Percentiles rank a stretch among this genome's conserved stretches.
phyloP scores from a whole-genome alignment of 2,329 filamentous ascomycete species.

The Dichotomopilus funicola region DNA sequence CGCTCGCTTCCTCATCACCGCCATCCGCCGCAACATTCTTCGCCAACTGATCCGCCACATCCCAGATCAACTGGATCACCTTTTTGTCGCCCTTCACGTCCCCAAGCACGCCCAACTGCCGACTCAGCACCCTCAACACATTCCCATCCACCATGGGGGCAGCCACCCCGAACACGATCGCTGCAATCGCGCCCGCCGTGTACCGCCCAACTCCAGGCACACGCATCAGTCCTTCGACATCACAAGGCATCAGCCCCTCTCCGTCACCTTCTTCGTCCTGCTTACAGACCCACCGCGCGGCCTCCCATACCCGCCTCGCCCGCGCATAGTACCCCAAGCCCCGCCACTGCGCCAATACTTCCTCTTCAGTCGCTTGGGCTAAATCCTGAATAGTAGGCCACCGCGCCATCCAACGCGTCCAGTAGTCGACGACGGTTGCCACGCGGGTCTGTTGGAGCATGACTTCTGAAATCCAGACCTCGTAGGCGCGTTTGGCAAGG shows the following conservation, averaged over 20 bases:
- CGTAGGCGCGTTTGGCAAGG: constrained; percentile 52
- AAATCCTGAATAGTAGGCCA: constrained; percentile 55
- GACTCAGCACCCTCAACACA: constrained; percentile 53
- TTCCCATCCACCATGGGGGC: constrained; percentile 60
- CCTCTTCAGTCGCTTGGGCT: constrained; percentile 45
- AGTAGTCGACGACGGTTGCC: constrained; percentile 55
- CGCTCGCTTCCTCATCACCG: constrained; percentile 30
- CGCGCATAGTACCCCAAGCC: constrained; percentile 60
- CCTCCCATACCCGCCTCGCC: constrained; percentile 54
- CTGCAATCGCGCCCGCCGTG: constrained; percentile 55
- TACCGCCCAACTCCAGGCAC: constrained; percentile 57
- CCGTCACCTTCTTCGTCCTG: constrained; percentile 29
- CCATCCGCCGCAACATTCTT: constrained; percentile 41
- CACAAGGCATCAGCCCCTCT: constrained; percentile 45
- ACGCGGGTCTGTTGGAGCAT: constrained; percentile 64
- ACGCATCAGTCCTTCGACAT: constrained; percentile 40
- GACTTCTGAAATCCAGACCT: constrained; percentile 62
- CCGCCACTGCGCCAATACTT: constrained; percentile 53
- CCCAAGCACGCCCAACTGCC: constrained; percentile 51
- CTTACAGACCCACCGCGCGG: constrained; percentile 44
- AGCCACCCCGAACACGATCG: constrained; percentile 54
- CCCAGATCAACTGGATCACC: constrained; percentile 50
- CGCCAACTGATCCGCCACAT: constrained; percentile 49
- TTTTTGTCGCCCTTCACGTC: constrained; percentile 51
- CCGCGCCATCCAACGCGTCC: constrained; percentile 53